Evolutionary conservation across 805 yeast species (phyloP).

Genomic region (Ogataea methanolica): DNA sequence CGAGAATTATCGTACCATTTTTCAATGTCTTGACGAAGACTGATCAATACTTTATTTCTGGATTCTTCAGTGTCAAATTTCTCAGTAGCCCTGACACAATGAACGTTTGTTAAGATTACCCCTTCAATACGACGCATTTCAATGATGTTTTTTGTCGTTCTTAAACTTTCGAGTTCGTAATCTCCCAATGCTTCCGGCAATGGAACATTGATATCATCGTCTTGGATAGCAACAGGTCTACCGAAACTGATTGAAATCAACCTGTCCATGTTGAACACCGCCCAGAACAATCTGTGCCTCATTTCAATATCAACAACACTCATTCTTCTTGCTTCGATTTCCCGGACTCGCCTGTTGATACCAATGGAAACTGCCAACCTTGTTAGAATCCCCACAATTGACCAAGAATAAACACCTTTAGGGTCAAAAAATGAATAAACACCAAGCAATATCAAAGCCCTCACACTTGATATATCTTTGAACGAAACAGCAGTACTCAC

Average conservation of each 20-base stretch:
- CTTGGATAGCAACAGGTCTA: conserved; percentile 24
- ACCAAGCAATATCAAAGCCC: conserved; percentile 39
- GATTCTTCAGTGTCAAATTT: conserved; percentile 28
- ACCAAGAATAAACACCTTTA: conserved; percentile 47
- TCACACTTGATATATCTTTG: conserved; percentile 38
- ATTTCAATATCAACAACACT: conserved; percentile 36
- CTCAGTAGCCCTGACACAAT: conserved; percentile 38
- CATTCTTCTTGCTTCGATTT: conserved; percentile 25
- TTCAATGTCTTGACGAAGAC: conserved; percentile 34
- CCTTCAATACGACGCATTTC: conserved; percentile 45
- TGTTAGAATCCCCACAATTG: conserved; percentile 43
- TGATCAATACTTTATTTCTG: conserved; percentile 28
- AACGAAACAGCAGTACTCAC: conserved; percentile 34
- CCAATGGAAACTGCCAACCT: conserved; percentile 43
- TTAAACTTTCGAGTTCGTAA: conserved; percentile 38
- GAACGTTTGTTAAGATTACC: conserved; percentile 38
- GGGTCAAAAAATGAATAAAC: conserved; percentile 49
- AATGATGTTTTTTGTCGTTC: conserved; percentile 38
- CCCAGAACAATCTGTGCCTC: conserved; percentile 35
- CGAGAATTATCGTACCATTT: conserved; percentile 30
- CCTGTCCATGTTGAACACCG: conserved; percentile 25
- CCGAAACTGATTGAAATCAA: conserved; percentile 24
- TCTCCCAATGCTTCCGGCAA: conserved; percentile 31
- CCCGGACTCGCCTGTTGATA: conserved; percentile 35
- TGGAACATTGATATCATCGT: conserved; percentile 26